Base-by-base conservation (phyloP, 352 stramenopile species). In the Discostella stelligera region DNA sequence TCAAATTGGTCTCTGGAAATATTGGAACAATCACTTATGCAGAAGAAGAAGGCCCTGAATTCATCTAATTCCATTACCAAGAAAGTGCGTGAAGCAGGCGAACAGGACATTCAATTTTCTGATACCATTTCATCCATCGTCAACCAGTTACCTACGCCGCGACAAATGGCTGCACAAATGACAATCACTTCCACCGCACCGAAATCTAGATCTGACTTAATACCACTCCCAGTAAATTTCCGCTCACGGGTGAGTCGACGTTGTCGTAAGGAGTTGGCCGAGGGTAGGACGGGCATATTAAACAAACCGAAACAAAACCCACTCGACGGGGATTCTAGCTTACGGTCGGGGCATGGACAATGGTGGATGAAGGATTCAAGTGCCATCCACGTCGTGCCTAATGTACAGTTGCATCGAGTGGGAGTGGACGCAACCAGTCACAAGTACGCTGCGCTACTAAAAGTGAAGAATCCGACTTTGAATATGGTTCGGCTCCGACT, bases 361-460 rank as follows among this genome's bases (percentile, higher is more conserved):
- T 92, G 87, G 87, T 90, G 66, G 63, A 90, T 90, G 61, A 91
- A 92, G 64, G 86, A 92, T 71, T 88, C 83, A 23, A 90, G 82
- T 77, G 86, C 83, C 23, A 71, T 90, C 25, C 77, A 89, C 61
- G 77, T 85, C 16, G 56, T 92, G 14, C 86, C 86, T 18, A 55
- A 77, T 46, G 71, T 90, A 1, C 48, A 76, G 32, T 58, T 89
- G 0, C 67, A 61, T 6, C 69, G 32, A 16, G 48, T 80, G 52
- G 79, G 66, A 39, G 65, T 50, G 27, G 66, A 84, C 59, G 37
- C 52, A 48, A 67, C 49, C 7, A 30, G 23, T 71, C 21, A 64
- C 0, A 67, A 30, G 30, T 74, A n/a, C 62, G 73, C 61, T 18
- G 75, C 86, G 52, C 50, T 92, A 1, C 66, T 92, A 23, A 83